Base-by-base conservation (phyloP, 2,329 filamentous ascomycete genomes). In the Clathrospora elynae region DNA sequence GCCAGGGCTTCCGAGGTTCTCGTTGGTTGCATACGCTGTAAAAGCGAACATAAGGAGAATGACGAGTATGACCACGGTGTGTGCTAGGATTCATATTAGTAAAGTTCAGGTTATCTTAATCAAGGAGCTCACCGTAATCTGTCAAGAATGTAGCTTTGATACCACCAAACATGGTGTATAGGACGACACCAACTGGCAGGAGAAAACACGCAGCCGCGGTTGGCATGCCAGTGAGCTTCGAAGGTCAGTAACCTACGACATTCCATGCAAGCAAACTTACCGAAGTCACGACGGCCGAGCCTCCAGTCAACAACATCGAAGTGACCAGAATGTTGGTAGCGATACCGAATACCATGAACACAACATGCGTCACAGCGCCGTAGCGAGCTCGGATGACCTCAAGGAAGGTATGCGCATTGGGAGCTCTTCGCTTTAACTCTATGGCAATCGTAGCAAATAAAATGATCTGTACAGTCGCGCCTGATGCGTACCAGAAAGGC, bases 401-500 rank as follows among this genome's bases (percentile, higher is more conserved):
- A 7, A 95, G 81, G 68, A 90, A 91, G 0, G 81, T 84, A 53
- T 96, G 90, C 1, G 90, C 90, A 63, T 95, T 95, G 0, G 90
- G 90, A 0, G 90, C 88, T 42, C 88, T 83, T 54, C 88, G 79
- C 75, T 96, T 96, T 37, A 96, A 73, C 68, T 95, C 89, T 57
- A 96, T 96, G 19, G 90, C 90, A 18, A 96, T 79, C 0, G 90
- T 95, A 1, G 91, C 90, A 60, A 96, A 96, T 1, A 96, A 77
- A 18, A 96, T 78, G 57, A 96, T 91, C 22, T 64, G 61, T 66
- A 69, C 63, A 13, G 65, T 67, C 7, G 63, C 64, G 12, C 74
- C 73, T 78, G 25, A 87, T 9, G 84, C 87, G 62, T 82, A 82
- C 74, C 76, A 84, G 67, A 86, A 86, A 1, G 83, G 82, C 1